Base-by-base conservation (phyloP, 352 stramenopile species). In the Phytopythium sindhum region DNA sequence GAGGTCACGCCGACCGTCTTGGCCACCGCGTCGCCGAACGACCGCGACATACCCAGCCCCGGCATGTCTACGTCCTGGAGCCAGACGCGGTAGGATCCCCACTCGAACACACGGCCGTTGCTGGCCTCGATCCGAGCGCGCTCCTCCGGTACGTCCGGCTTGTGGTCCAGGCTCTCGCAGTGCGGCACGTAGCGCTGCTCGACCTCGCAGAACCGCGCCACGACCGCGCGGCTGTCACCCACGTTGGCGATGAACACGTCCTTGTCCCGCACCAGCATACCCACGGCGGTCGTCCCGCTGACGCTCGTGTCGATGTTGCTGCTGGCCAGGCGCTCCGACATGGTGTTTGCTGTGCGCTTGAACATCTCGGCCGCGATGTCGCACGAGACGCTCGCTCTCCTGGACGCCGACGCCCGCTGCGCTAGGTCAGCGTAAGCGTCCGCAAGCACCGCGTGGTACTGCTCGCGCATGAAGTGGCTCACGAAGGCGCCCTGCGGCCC, bases 11-110 rank as follows among this genome's bases (percentile, higher is more conserved):
- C 88, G 17, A 93, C 80, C 6, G 80, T 88, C 60, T 89, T 93
- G 12, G 86, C 86, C 14, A 96, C 83, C 6, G 74, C 62, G 65
- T 96, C 88, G 29, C 88, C 88, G 47, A 95, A 85, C 39, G 80
- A 92, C 21, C 86, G 80, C 12, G 83, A 91, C 88, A 96, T 96
- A 23, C 84, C 88, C 14, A 96, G 69, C 11, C 88, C 88, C 6
- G 88, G 88, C 79, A 93, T 90, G 61, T 93, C 83, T 11, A 93
- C 76, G 61, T 96, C 85, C 62, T 92, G 74, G 19, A 96, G 75
- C 88, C 88, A 96, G 15, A 95, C 88, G 23, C 88, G 83, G 60
- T 70, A 88, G 21, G 77, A 83, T 7, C 81, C 88, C 80, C 77
- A 93, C 61, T 90, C 86, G 56, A 93, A 94, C 1, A 96, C 86